Evolutionary conservation across 2,329 filamentous ascomycete species (phyloP).

Genomic region (Cercospora brassicicola): DNA sequence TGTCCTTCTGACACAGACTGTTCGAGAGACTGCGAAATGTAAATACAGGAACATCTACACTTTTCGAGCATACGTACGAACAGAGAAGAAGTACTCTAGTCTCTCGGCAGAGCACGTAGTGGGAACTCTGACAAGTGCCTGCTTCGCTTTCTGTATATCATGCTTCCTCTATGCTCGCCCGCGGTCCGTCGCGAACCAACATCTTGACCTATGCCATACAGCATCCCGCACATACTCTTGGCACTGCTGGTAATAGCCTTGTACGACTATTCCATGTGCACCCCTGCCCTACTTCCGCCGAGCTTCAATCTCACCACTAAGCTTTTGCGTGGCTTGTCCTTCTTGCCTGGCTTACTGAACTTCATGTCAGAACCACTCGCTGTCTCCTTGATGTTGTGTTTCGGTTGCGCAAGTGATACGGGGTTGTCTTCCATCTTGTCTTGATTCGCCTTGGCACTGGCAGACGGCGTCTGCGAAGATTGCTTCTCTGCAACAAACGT

Average conservation of each 20-base stretch:
- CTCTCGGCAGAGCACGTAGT: not conserved
- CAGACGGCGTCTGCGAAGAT: not conserved
- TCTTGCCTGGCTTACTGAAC: not conserved
- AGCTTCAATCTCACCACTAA: not conserved
- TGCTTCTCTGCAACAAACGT: not conserved
- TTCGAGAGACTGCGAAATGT: not conserved
- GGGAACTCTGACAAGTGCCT: not conserved
- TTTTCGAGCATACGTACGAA: not conserved
- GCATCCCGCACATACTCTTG: not conserved
- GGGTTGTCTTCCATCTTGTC: not conserved
- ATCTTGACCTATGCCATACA: not conserved
- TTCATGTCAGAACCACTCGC: not conserved
- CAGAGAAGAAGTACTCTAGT: not conserved
- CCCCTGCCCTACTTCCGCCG: too few species aligned
- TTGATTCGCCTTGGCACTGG: not conserved
- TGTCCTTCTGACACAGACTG: not conserved
- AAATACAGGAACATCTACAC: not conserved
- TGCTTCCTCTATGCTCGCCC: not conserved
- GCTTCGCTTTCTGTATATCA: not conserved
- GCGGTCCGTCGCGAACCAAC: not conserved
- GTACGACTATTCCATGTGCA: not conserved
- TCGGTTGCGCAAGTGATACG: not conserved
- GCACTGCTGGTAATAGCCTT: not conserved
- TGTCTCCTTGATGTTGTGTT: not conserved
- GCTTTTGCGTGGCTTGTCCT: not conserved